Base-by-base conservation (phyloP, 345 rosid species). In the Heritiera fomes region DNA sequence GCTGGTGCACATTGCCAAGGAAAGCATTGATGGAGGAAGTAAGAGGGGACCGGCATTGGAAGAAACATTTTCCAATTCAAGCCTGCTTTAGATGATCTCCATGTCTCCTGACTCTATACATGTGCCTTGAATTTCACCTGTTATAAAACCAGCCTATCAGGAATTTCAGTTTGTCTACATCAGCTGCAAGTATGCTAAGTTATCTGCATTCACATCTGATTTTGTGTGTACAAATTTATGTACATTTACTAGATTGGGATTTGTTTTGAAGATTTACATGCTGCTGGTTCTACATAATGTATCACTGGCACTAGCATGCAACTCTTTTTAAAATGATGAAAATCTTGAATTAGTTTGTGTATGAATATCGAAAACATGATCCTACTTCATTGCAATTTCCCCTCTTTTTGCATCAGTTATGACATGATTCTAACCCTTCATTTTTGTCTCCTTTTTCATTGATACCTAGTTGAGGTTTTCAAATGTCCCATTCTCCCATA, bases 21-120 rank as follows among this genome's bases (percentile, higher is more conserved):
- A 87, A 58, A 85, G 84, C 83, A 81, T 80, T 52, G 87, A 86
- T 73, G 83, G 87, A 86, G 70, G 83, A 12, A 81, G 87, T 58
- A 89, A 80, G 76, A 89, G 87, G 73, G 89, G 88, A 71, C 87
- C 87, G 52, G 89, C 86, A 11, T 81, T 91, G 55, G 92, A 94
- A 71, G 97, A 94, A 81, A 94, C 97, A 23, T 92, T 92, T 92
- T 92, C 94, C 5, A 94, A 91, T 84, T 94, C 93, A 52, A 92
- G 94, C 79, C 87, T 94, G 53, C 94, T 94, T 75, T 96, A 94
- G 78, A 92, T 94, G 98, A 88, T 90, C 32, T 94, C 97, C 15
- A 87, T 88, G 96, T 94, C 97, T 76, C 98, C 94, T 77, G 98
- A 91, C 73, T 94, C 94, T 4, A 82, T 88, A 23, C 66, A 85